Percentiles rank a stretch among this genome's conserved stretches.
These are phyloP conservation scores for Camellia japonica DNA, from an alignment of 148 eudicot species.

Conservation along the genomic window DNA sequence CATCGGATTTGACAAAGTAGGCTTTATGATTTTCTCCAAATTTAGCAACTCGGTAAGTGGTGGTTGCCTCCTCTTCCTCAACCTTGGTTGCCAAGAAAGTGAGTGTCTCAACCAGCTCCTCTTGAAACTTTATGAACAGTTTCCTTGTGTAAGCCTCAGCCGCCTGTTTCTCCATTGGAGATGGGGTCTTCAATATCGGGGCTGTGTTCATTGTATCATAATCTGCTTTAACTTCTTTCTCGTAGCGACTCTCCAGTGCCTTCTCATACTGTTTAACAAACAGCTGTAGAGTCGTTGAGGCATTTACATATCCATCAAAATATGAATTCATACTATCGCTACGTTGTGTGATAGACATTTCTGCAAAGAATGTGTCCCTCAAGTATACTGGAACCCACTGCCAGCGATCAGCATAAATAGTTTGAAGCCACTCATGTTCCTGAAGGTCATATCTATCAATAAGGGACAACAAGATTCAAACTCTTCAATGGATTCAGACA, in stretches of 20 bases:
- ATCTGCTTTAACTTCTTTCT: conserved; percentile 63
- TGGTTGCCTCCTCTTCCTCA: conserved; percentile 39
- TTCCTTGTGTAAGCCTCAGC: conserved; percentile 49
- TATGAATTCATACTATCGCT: conserved; percentile 63
- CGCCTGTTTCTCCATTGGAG: conserved; percentile 63
- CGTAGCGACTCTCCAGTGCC: conserved; percentile 55
- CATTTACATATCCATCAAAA: conserved; percentile 65
- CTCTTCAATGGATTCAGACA: conserved; percentile 50
- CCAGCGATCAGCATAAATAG: conserved; percentile 37
- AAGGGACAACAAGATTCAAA: conserved; percentile 50
- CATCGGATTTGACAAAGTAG: conserved; percentile 39
- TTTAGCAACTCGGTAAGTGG: conserved; percentile 45
- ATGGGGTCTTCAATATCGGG: conserved; percentile 51
- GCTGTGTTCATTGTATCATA: conserved; percentile 48
- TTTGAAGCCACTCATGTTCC: conserved; percentile 52
- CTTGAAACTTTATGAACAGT: conserved; percentile 49
- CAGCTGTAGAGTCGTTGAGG: conserved; percentile 45
- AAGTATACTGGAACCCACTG: conserved; percentile 58
- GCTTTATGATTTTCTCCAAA: conserved; percentile 51
- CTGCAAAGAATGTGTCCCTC: conserved; percentile 54
- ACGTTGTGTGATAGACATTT: conserved; percentile 48
- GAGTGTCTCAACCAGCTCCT: conserved; percentile 61
- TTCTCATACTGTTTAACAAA: conserved; percentile 55
- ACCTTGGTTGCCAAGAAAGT: conserved; percentile 49
- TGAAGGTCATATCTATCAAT: conserved; percentile 42